Conservation (phyloP, 345 rosid genomes). For the Rubroshorea leprosula region DNA sequence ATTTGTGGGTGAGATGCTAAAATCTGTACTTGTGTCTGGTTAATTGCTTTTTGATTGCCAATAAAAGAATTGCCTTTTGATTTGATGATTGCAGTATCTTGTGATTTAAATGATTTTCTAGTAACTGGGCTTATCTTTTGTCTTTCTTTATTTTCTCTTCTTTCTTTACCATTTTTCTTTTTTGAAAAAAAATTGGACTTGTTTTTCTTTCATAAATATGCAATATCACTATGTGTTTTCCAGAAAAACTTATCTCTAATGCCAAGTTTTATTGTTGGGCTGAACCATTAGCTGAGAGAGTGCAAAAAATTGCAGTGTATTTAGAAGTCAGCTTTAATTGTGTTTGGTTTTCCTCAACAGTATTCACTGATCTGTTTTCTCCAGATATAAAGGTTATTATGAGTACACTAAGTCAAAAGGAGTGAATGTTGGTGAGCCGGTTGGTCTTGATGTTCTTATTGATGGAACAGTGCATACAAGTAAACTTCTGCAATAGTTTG, state of each 20-base stretch:
- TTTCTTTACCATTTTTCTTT: too few relatives aligned
- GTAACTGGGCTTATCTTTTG: too few relatives aligned
- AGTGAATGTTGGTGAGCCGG: conserved; percentile 52
- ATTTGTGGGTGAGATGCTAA: conserved; percentile 68
- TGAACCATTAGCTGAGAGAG: background rate
- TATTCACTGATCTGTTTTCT: conserved; percentile 12
- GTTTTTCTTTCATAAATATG: background rate
- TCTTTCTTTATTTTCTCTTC: too few relatives aligned
- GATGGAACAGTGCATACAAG: conserved; percentile 98
- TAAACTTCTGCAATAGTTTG: conserved; percentile 18
- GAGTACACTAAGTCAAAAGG: conserved; percentile 77
- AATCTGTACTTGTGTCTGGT: too few relatives aligned
- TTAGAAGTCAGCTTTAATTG: background rate
- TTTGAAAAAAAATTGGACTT: too few relatives aligned
- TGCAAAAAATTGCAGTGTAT: background rate
- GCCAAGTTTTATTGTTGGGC: too few relatives aligned
- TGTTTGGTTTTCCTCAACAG: background rate
- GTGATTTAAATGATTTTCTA: too few relatives aligned
- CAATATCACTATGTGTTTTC: too few relatives aligned
- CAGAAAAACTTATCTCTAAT: too few relatives aligned
- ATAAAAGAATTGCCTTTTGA: too few relatives aligned
- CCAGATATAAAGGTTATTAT: conserved; percentile 80
- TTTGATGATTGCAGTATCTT: too few relatives aligned
- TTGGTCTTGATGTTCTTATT: conserved; percentile 81
- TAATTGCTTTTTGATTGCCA: too few relatives aligned